phyloP scores from a whole-genome alignment of 495 filamentous ascomycete genomes.

The Aspergillus avenaceus region DNA sequence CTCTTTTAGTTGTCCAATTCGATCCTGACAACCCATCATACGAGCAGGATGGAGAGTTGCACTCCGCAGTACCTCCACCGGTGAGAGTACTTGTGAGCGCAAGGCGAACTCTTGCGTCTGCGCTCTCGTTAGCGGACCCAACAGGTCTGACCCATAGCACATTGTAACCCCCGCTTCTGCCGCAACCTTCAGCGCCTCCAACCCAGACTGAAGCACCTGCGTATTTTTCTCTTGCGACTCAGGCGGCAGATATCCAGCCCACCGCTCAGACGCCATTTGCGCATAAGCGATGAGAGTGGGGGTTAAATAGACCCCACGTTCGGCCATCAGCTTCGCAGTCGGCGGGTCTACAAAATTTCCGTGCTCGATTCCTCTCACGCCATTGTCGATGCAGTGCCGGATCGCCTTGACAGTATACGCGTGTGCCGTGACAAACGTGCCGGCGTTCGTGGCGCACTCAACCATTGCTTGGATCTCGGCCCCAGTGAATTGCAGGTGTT shows the following conservation, averaged over 20 bases:
- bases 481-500: slow-evolving; percentile 47
- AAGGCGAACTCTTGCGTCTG: slow-evolving; percentile 50
- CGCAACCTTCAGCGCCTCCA: slow-evolving; percentile 40
- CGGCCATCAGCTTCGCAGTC: slow-evolving; percentile 45
- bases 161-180: slow-evolving; percentile 46
- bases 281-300: slow-evolving; percentile 52
- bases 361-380: slow-evolving; percentile 53
- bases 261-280: slow-evolving; percentile 39
- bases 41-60: slow-evolving; percentile 49
- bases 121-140: slow-evolving; percentile 40
- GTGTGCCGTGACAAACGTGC: slow-evolving; percentile 54
- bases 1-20: slow-evolving; percentile 40
- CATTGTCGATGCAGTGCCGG: slow-evolving; percentile 49
- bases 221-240: slow-evolving; percentile 41
- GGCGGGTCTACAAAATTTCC: slow-evolving; percentile 49
- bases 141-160: slow-evolving; percentile 53
- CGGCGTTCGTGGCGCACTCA: slow-evolving; percentile 37
- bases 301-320: slow-evolving; percentile 43
- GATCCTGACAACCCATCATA: slow-evolving; percentile 37
- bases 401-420: slow-evolving; percentile 50
- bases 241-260: slow-evolving; percentile 38
- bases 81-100: slow-evolving; percentile 36
- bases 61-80: slow-evolving; percentile 41
- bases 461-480: slow-evolving; percentile 50
- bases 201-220: slow-evolving; percentile 40